Base-by-base conservation (phyloP, 352 stramenopile genomes). In the Phytophthora pseudosyringae region DNA sequence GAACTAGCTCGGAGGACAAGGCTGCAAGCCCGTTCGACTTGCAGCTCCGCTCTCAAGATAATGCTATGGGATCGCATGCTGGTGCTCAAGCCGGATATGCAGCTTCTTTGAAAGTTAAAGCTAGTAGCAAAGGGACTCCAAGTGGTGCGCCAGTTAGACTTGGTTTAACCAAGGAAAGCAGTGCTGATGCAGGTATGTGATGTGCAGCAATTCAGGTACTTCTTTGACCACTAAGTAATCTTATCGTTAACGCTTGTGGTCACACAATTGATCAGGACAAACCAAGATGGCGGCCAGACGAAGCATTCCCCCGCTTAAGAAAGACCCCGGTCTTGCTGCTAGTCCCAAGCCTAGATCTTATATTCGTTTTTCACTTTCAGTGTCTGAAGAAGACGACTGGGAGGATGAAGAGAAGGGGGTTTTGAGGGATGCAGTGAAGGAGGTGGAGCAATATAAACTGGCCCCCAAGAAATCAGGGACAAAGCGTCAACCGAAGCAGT, bases 331-430 rank as follows among this genome's bases (percentile, higher is more conserved):
- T 31, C 28, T 66, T 59, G 33, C 15, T 52, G 46, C 47, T 21
- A 55, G 48, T 49, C 15, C 40, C 9, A 69, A 69, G 4, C 10
- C 11, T 5, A 60, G 26, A 29, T 25, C 31, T 49, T 49, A 10
- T 32, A 38, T n/a, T 29, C 35, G 21, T 16, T 39, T 31, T 10
- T 12, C 16, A 16, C 21, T 13, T 21, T 33, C 28, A 46, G 15
- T 55, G 3, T 38, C 43, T 7, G 53, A 53, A 54, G 43, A 64
- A 12, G 31, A 62, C 16, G 48, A 62, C 44, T 54, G 28, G 28
- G 56, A 71, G 50, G 26, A 59, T 40, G 55, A 71, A 67, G 47
- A 71, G 62, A 71, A 67, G 9, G 48, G 26, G 39, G 40, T 67
- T 40, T 29, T 55, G 7, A 47, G 29, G 31, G 16, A 56, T 25